Evolutionary conservation across 2,329 filamentous ascomycete species (phyloP).

Genomic region (Microdochium trichocladiopsis): DNA sequence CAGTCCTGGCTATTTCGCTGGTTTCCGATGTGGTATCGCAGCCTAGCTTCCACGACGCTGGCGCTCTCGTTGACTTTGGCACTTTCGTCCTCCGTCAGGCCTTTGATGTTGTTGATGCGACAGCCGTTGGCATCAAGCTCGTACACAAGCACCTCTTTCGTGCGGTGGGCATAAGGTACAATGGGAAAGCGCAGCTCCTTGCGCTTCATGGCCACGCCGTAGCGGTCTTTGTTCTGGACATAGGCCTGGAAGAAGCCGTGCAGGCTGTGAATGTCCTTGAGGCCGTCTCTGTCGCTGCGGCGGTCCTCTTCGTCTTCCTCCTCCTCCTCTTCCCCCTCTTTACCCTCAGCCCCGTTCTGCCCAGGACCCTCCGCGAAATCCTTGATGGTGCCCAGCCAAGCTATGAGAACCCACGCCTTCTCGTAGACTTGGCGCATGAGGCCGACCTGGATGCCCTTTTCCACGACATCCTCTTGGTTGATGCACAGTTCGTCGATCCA

Average conservation of each 20-base stretch:
- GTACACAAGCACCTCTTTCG: not conserved
- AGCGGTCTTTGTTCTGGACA: not conserved
- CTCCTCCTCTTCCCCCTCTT: not conserved
- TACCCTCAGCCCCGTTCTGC: not conserved
- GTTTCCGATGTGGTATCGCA: not conserved
- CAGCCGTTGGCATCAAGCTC: not conserved
- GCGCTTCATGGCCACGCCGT: not conserved
- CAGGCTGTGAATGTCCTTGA: not conserved
- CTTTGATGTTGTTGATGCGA: not conserved
- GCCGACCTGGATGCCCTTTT: slow-evolving; percentile 4
- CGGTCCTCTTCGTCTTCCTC: not conserved
- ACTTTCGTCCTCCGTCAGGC: not conserved
- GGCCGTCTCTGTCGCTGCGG: not conserved
- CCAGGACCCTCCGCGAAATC: no score
- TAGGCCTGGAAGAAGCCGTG: not conserved
- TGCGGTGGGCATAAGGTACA: not conserved
- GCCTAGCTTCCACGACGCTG: not conserved
- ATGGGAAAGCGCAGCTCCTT: not conserved
- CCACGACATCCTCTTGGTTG: slow-evolving; percentile 4
- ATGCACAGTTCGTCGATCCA: slow-evolving; percentile 10
- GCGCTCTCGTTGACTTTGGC: not conserved
- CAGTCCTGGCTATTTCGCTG: not conserved
- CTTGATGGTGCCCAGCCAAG: slow-evolving; percentile 4
- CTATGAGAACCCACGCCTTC: slow-evolving; percentile 3
- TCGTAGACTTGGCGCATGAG: slow-evolving; percentile 6